These are phyloP conservation scores for Vaccinium macrocarpon DNA, from an alignment of 148 eudicot species.

Conservation along the genomic window DNA sequence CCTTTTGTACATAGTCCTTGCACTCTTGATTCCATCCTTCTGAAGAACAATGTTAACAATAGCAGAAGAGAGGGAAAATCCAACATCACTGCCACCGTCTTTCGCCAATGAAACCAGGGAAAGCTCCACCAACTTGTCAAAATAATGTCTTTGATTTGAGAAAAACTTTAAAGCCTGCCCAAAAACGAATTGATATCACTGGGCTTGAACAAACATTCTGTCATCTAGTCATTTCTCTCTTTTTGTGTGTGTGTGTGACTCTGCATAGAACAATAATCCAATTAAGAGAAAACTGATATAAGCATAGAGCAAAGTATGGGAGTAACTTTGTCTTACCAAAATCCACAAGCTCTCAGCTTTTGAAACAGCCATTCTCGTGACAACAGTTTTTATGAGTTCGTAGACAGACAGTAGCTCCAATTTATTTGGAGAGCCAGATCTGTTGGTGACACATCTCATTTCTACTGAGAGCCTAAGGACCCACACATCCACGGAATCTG, in stretches of 20 bases:
- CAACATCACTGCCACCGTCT: slow-evolving; percentile 73
- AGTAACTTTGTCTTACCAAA: slow-evolving; percentile 51
- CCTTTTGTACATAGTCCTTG: slow-evolving; percentile 81
- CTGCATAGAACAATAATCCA: neutral
- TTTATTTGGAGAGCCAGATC: slow-evolving; percentile 34
- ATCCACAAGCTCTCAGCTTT: slow-evolving; percentile 71
- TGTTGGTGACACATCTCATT: slow-evolving; percentile 36
- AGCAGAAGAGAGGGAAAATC: slow-evolving; percentile 77
- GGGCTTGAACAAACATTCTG: neutral
- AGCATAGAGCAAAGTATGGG: neutral
- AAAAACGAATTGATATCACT: slow-evolving; percentile 8
- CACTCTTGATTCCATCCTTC: slow-evolving; percentile 61
- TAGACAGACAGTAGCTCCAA: slow-evolving; percentile 38
- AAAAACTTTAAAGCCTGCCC: slow-evolving; percentile 71
- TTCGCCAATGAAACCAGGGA: slow-evolving; percentile 53
- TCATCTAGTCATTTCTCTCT: neutral
- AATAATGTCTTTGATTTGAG: slow-evolving; percentile 41
- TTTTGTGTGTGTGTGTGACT: neutral
- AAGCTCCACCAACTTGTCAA: slow-evolving; percentile 58
- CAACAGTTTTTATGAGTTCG: slow-evolving; percentile 40
- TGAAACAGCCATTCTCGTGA: slow-evolving; percentile 39
- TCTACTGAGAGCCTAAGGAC: slow-evolving; percentile 61
- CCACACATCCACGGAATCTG: slow-evolving; percentile 58
- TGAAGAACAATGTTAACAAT: slow-evolving; percentile 48
- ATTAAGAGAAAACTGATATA: neutral